Percentiles rank a stretch among this genome's conserved stretches.
Evolutionary conservation across 345 rosid genomes (phyloP).

Genomic region (Salix koriyanagi): DNA sequence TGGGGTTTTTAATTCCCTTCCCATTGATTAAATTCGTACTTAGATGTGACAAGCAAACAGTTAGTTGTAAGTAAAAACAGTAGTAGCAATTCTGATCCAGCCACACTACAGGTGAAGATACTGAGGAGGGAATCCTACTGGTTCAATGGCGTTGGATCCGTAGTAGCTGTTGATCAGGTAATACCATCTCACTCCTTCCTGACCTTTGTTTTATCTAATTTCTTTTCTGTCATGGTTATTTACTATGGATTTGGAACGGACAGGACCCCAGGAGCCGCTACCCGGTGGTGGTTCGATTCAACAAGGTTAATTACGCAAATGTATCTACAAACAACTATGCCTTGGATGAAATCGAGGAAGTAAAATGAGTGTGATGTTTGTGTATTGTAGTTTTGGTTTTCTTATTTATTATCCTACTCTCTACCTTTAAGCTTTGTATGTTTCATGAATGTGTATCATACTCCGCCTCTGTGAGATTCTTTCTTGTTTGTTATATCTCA

Average conservation of each 20-base stretch:
- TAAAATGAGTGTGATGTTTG: constrained; percentile 34
- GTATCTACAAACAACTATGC: constrained; percentile 95
- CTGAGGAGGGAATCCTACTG: constrained; percentile 86
- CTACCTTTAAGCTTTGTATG: constrained; percentile 25
- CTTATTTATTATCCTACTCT: constrained; percentile 1
- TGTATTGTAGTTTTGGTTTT: constrained; percentile 20
- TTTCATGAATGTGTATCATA: constrained; percentile 29
- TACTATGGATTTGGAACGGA: not conserved
- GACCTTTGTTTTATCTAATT: not conserved
- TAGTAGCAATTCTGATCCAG: not conserved
- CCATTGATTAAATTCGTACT: not conserved
- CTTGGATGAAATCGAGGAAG: constrained; percentile 80
- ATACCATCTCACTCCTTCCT: not conserved
- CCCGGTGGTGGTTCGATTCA: constrained; percentile 90
- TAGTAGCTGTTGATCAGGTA: constrained; percentile 89
- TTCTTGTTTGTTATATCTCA: not conserved
- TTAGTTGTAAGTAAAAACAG: not conserved
- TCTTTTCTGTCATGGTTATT: not conserved
- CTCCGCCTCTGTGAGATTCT: constrained; percentile 6
- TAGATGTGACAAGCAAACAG: not conserved
- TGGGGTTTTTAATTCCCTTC: not conserved
- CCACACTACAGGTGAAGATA: constrained; percentile 65
- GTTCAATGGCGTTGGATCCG: constrained; percentile 77
- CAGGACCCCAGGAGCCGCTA: constrained; percentile 81
- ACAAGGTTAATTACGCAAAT: constrained; percentile 83